Percentiles rank a stretch among this genome's conserved stretches.
Evolutionary conservation across 768 basidiomycete species (phyloP).

Genomic region (Candolleomyces aberdarensis): DNA sequence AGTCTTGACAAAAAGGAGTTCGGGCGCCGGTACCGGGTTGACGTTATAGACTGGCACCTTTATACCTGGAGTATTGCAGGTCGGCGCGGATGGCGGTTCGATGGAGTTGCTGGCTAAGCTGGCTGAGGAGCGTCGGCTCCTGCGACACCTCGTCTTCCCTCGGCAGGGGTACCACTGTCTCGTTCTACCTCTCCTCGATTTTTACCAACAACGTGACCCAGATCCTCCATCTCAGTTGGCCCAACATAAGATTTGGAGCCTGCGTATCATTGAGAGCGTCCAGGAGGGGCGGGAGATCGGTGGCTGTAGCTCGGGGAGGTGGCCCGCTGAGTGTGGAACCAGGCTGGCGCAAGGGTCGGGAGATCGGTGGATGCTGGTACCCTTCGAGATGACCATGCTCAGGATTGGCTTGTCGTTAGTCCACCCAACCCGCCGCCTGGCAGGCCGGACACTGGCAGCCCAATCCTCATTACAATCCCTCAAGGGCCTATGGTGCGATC

Average conservation of each 20-base stretch:
- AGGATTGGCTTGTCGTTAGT: constrained; percentile 91
- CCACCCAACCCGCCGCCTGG: not conserved
- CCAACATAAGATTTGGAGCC: constrained; percentile 91
- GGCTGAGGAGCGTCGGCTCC: constrained; percentile 71
- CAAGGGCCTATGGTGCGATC: constrained; percentile 10
- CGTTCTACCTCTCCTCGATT: constrained; percentile 91
- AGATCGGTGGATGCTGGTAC: constrained; percentile 87
- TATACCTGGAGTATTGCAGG: constrained; percentile 73
- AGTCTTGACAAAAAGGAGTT: constrained; percentile 78
- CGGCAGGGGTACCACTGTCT: constrained; percentile 62
- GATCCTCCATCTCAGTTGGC: constrained; percentile 94
- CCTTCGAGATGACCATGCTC: constrained; percentile 87
- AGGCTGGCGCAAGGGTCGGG: constrained; percentile 88
- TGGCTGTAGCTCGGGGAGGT: constrained; percentile 87
- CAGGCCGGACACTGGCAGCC: constrained; percentile 3
- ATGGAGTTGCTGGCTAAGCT: constrained; percentile 78
- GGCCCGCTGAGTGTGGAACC: constrained; percentile 72
- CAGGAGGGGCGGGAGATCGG: constrained; percentile 67
- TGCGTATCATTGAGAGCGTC: constrained; percentile 83
- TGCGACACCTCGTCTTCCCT: constrained; percentile 86
- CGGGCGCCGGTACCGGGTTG: constrained; percentile 91
- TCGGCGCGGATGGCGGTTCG: constrained; percentile 84
- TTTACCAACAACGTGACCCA: constrained; percentile 95
- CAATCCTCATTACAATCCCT: constrained; percentile 19
- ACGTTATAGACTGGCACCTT: constrained; percentile 89